Conservation (phyloP, 331 rosid species). For the Rhamnella rubrinervis region DNA sequence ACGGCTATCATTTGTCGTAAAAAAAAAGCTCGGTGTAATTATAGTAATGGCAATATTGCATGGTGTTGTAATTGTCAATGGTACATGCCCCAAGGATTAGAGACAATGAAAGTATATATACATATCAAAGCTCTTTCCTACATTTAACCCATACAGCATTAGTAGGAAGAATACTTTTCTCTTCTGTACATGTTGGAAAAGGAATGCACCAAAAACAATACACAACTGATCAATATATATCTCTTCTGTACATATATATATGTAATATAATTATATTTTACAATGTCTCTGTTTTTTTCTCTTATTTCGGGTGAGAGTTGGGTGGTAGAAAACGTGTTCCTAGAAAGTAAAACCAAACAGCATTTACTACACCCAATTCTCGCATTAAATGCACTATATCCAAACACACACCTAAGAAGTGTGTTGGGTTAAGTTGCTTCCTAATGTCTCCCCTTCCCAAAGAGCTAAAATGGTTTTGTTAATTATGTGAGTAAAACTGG, state of each 20-base stretch:
- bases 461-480: not conserved
- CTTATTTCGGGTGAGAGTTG: not conserved
- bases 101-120: not conserved
- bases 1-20: too few relatives aligned
- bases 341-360: conserved; percentile 1
- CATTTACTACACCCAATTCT: conserved; percentile 11
- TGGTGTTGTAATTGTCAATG: too few relatives aligned
- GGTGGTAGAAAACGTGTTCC: conserved; percentile 4
- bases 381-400: conserved; percentile 21
- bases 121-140: not conserved
- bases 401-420: conserved; percentile 20
- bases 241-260: not conserved
- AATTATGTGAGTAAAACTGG: not conserved
- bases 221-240: not conserved
- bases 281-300: not conserved
- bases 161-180: not conserved
- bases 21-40: too few relatives aligned
- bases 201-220: conserved; percentile 1
- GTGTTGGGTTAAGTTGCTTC: not conserved
- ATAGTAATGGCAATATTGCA: too few relatives aligned
- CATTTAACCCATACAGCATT: conserved; percentile 15
- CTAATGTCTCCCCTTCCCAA: too few relatives aligned
- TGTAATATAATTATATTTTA: not conserved
- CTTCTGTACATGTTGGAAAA: conserved; percentile 1
- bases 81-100: too few relatives aligned